Conservation (phyloP, 2,329 filamentous ascomycete genomes). For the Tympanopsis confertula region DNA sequence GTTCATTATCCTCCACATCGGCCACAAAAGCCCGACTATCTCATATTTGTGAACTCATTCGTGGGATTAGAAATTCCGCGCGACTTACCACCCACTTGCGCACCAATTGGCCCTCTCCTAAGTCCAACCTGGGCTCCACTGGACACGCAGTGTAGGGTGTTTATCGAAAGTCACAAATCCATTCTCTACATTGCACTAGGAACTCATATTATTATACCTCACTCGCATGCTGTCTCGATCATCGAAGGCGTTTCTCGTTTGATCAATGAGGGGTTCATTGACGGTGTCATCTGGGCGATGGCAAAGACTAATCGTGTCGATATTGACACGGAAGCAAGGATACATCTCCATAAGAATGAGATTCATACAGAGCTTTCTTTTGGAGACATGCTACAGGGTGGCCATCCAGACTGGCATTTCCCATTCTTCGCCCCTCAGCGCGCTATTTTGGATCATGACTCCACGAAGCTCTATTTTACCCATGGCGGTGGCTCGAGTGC, state of each 20-base stretch:
- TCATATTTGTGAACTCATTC: slow-evolving; percentile 30
- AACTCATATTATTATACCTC: slow-evolving; percentile 23
- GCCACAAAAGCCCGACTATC: slow-evolving; percentile 23
- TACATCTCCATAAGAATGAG: neutral
- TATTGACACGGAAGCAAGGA: slow-evolving; percentile 5
- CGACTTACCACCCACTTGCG: slow-evolving; percentile 25
- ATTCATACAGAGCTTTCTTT: slow-evolving; percentile 4
- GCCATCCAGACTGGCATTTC: slow-evolving; percentile 16
- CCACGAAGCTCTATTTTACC: slow-evolving; percentile 22
- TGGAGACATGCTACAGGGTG: slow-evolving; percentile 14
- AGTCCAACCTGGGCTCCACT: slow-evolving; percentile 19
- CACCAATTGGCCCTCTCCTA: slow-evolving; percentile 26
- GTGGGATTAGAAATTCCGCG: slow-evolving; percentile 27
- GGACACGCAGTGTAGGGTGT: slow-evolving; percentile 11
- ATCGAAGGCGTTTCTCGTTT: slow-evolving; percentile 15
- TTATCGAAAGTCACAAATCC: slow-evolving; percentile 16
- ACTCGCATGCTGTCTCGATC: slow-evolving; percentile 16
- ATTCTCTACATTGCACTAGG: slow-evolving; percentile 27
- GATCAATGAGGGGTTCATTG: slow-evolving; percentile 14
- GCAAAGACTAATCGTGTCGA: slow-evolving; percentile 9
- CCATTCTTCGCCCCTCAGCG: slow-evolving; percentile 25
- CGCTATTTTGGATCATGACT: slow-evolving; percentile 21
- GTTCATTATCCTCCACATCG: slow-evolving; percentile 16
- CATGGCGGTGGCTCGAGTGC: slow-evolving; percentile 27
- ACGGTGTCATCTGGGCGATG: slow-evolving; percentile 26